Evolutionary conservation across 2,329 filamentous ascomycete genomes (phyloP).

Genomic region (Hyphodiscus sp.): DNA sequence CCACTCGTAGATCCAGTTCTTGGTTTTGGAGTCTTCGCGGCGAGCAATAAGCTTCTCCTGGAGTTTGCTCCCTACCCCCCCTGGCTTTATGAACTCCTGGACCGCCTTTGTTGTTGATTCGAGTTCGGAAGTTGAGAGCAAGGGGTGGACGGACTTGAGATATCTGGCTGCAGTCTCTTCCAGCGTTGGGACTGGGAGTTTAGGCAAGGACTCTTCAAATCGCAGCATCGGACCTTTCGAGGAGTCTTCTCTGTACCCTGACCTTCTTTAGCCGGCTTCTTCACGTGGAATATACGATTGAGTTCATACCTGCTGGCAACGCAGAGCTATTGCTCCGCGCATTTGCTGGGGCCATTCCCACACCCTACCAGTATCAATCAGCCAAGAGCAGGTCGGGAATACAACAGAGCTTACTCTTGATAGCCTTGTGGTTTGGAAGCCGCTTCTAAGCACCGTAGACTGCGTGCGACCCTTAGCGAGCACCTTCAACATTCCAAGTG

Average conservation of each 20-base stretch:
- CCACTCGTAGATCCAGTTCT: slow-evolving; percentile 97
- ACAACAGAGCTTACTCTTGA: slow-evolving; percentile 20
- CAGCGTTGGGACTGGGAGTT: slow-evolving; percentile 72
- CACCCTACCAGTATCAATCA: slow-evolving; percentile 19
- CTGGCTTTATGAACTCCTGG: slow-evolving; percentile 81
- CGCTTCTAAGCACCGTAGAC: slow-evolving; percentile 28
- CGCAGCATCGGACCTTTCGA: slow-evolving; percentile 76
- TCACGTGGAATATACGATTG: slow-evolving; percentile 6
- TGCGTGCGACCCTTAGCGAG: slow-evolving; percentile 27
- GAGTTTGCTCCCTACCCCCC: slow-evolving; percentile 72
- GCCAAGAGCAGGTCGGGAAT: slow-evolving; percentile 2
- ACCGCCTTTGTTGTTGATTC: slow-evolving; percentile 75
- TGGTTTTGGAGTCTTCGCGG: slow-evolving; percentile 70
- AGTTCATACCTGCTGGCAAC: slow-evolving; percentile 42
- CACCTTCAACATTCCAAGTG: slow-evolving; percentile 30
- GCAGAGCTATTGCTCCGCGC: slow-evolving; percentile 50
- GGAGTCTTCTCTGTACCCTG: slow-evolving; percentile 74
- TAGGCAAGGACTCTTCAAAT: slow-evolving; percentile 79
- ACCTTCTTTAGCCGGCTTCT: slow-evolving; percentile 7
- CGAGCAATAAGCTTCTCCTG: slow-evolving; percentile 82
- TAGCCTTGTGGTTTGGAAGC: slow-evolving; percentile 21
- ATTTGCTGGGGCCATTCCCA: slow-evolving; percentile 45
- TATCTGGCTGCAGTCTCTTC: slow-evolving; percentile 78
- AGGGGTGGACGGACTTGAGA: slow-evolving; percentile 70
- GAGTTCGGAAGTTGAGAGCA: slow-evolving; percentile 63